phyloP scores from a whole-genome alignment of 208 protist genomes.

The Plasmodiophora brassicae region DNA sequence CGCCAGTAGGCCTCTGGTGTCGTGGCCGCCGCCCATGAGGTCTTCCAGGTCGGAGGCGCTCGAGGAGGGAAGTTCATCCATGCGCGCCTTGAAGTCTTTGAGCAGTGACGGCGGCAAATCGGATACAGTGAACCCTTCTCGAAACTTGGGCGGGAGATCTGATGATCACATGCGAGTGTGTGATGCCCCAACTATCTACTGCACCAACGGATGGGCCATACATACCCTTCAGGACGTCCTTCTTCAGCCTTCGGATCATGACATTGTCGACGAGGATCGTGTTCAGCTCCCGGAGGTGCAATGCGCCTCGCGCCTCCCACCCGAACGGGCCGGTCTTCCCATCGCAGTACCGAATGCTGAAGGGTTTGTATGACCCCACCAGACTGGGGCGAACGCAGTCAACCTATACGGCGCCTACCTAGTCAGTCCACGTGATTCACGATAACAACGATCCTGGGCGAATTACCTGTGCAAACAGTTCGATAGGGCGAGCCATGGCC shows the following conservation, averaged over 20 bases:
- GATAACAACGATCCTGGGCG: no score
- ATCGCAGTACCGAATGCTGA: background rate
- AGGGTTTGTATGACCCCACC: background rate
- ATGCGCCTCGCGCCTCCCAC: background rate
- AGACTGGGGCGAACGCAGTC: background rate
- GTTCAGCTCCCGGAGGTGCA: background rate
- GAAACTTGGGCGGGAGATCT: constrained; percentile 13
- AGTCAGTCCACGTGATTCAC: no score
- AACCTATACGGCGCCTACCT: no score
- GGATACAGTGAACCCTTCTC: background rate
- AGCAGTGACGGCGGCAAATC: background rate
- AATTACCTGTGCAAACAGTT: constrained; percentile 48
- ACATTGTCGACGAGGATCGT: background rate
- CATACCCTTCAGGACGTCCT: background rate
- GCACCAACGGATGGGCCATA: background rate
- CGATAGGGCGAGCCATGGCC: constrained; percentile 38
- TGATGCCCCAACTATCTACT: no score
- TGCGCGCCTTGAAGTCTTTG: background rate
- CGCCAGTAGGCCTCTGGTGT: background rate
- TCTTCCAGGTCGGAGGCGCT: background rate
- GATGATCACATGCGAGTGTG: background rate
- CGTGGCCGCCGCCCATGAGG: background rate
- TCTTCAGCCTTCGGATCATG: constrained; percentile 14
- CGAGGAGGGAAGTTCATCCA: no score
- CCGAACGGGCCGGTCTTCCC: background rate